Evolutionary conservation across 2,329 filamentous ascomycete species (phyloP).

Genomic region (Taxawa tesnikishii): DNA sequence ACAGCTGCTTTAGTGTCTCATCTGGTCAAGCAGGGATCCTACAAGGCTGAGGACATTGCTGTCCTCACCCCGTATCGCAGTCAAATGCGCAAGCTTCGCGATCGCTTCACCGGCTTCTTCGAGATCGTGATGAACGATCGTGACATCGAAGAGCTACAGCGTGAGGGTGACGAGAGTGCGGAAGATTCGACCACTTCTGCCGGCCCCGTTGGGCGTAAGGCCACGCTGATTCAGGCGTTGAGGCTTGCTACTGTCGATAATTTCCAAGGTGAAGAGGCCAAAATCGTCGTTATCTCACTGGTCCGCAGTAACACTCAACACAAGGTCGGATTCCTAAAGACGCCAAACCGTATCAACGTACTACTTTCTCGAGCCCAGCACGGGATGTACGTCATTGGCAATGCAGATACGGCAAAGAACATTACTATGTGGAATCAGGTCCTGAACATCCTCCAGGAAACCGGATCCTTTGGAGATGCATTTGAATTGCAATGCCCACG

Average conservation of each 20-base stretch:
- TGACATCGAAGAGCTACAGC: conserved; percentile 41
- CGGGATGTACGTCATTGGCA: conserved; percentile 61
- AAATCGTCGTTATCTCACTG: conserved; percentile 57
- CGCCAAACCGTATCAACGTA: conserved; percentile 57
- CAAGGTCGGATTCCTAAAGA: conserved; percentile 53
- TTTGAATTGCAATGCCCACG: conserved; percentile 49
- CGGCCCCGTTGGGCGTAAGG: no score
- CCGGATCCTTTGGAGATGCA: conserved; percentile 34
- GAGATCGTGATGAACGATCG: conserved; percentile 53
- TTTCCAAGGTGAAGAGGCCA: conserved; percentile 66
- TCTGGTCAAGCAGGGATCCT: conserved; percentile 55
- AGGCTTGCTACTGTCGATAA: conserved; percentile 40
- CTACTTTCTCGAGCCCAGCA: conserved; percentile 54
- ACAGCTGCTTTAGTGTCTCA: conserved; percentile 50
- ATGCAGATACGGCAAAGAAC: conserved; percentile 36
- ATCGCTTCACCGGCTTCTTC: conserved; percentile 34
- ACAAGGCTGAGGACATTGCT: conserved; percentile 50
- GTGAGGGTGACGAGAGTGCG: no score
- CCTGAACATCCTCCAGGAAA: conserved; percentile 35
- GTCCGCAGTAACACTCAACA: conserved; percentile 53
- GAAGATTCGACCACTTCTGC: conserved; percentile 31
- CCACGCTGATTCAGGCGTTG: no score
- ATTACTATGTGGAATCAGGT: conserved; percentile 55
- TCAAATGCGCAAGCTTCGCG: conserved; percentile 41
- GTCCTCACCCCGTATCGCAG: conserved; percentile 56